phyloP scores from a whole-genome alignment of 345 rosid genomes.

The Xanthoceras sorbifolium region DNA sequence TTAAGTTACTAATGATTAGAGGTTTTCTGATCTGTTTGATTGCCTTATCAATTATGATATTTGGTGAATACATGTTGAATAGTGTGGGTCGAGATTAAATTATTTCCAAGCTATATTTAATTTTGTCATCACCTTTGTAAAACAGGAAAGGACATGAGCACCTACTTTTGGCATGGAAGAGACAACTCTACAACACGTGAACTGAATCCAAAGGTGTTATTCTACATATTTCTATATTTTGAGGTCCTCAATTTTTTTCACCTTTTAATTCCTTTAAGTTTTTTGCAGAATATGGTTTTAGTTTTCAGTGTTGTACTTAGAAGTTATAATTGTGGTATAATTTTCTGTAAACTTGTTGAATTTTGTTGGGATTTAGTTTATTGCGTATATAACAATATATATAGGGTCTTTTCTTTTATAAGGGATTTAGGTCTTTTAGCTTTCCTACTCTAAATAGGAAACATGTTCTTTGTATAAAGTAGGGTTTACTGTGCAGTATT shows the following conservation, averaged over 20 bases:
- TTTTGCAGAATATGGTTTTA: not conserved
- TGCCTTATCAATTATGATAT: not conserved
- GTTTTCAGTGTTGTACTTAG: not conserved
- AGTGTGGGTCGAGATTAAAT: not conserved
- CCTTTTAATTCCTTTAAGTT: not conserved
- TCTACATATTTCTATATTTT: slow-evolving; percentile 21
- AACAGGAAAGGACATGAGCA: slow-evolving; percentile 69
- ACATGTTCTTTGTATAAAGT: too few relatives aligned
- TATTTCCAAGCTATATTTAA: not conserved
- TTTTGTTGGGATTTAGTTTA: too few relatives aligned
- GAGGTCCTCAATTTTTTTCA: not conserved
- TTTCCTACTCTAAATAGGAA: too few relatives aligned
- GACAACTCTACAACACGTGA: slow-evolving; percentile 57
- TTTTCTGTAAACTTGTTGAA: not conserved
- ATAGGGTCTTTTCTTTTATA: too few relatives aligned
- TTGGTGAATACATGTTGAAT: not conserved
- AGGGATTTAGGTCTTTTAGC: too few relatives aligned
- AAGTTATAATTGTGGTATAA: not conserved
- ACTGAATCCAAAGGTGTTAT: slow-evolving; percentile 77
- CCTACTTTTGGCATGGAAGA: slow-evolving; percentile 96
- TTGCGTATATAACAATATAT: too few relatives aligned
- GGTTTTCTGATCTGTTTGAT: not conserved
- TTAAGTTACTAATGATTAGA: slow-evolving; percentile 4
- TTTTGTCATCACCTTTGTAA: slow-evolving; percentile 19
- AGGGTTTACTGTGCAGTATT: too few relatives aligned